These are phyloP conservation scores for Neurospora sp. DNA, from an alignment of 495 filamentous ascomycete genomes.

Conservation along the genomic window DNA sequence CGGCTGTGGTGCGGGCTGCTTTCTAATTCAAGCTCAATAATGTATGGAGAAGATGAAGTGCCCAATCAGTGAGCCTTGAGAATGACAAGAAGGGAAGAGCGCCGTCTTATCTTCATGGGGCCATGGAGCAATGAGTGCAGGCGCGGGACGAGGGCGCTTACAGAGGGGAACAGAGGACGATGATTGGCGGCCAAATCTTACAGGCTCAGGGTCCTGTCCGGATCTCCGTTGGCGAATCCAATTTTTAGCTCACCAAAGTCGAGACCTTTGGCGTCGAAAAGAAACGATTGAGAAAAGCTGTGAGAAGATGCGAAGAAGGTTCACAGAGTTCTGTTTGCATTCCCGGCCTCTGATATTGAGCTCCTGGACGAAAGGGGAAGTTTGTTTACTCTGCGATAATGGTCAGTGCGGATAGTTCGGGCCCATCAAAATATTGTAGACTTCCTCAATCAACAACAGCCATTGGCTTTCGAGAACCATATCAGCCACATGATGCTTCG, in stretches of 20 bases:
- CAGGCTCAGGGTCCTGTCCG: not conserved
- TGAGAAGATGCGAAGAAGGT: not conserved
- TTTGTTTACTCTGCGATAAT: not conserved
- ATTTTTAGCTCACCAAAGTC: not conserved
- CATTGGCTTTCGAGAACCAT: not conserved
- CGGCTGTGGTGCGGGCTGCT: slow-evolving; percentile 2
- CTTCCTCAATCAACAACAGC: not conserved
- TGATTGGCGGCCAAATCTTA: slow-evolving; percentile 14
- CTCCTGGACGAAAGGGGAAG: not conserved
- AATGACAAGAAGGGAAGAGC: not conserved
- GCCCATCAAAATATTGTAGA: not conserved
- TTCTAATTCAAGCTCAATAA: slow-evolving; percentile 14
- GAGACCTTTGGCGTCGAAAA: not conserved
- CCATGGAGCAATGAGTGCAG: slow-evolving; percentile 1
- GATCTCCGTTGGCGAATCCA: not conserved
- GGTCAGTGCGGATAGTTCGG: not conserved
- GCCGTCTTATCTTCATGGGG: not conserved
- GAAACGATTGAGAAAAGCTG: not conserved
- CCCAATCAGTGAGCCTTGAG: slow-evolving; percentile 10
- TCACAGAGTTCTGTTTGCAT: not conserved
- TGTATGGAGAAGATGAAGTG: not conserved
- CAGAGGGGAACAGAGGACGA: not conserved
- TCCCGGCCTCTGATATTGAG: not conserved
- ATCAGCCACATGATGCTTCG: not conserved
- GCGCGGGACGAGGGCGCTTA: slow-evolving; percentile 24